Evolutionary conservation across 768 basidiomycete genomes (phyloP).

Genomic region (Lyophyllum semitale): DNA sequence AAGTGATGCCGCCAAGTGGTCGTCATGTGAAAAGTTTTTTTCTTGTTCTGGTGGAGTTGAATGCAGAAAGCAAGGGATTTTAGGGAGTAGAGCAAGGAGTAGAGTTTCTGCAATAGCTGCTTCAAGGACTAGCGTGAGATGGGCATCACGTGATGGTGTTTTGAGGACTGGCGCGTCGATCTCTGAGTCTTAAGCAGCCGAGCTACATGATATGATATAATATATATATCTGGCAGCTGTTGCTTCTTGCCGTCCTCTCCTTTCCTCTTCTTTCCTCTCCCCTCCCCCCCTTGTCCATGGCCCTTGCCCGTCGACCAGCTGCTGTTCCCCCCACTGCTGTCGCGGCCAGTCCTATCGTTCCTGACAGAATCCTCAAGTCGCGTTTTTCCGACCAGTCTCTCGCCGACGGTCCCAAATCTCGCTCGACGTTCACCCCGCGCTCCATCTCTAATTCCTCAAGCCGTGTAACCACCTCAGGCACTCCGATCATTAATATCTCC

Average conservation of each 20-base stretch:
- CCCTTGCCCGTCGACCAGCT: conserved; percentile 17
- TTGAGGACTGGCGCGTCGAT: neutral
- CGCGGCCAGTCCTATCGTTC: conserved; percentile 35
- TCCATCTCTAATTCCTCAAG: conserved; percentile 21
- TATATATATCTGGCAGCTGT: neutral
- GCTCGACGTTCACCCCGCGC: conserved; percentile 19
- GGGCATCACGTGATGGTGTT: conserved; percentile 13
- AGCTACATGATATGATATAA: neutral
- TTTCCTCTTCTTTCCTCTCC: neutral
- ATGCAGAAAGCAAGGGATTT: no score
- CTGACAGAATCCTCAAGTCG: conserved; percentile 47
- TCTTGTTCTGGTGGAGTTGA: neutral
- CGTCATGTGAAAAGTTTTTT: neutral
- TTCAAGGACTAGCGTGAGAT: neutral
- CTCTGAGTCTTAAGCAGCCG: neutral
- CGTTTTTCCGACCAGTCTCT: conserved; percentile 53
- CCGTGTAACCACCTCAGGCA: conserved; percentile 34
- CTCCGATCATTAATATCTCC: conserved; percentile 58
- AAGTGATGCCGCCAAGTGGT: conserved; percentile 6
- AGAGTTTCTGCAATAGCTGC: no score
- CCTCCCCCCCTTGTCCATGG: conserved; percentile 11
- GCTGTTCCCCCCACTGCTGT: conserved; percentile 35
- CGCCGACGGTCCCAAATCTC: conserved; percentile 29
- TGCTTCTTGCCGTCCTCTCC: neutral
- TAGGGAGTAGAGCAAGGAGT: no score